Percentiles rank a stretch among this genome's conserved stretches.
phyloP scores from a whole-genome alignment of 1,284 basidiomycete genomes.

The Malassezia japonica region DNA sequence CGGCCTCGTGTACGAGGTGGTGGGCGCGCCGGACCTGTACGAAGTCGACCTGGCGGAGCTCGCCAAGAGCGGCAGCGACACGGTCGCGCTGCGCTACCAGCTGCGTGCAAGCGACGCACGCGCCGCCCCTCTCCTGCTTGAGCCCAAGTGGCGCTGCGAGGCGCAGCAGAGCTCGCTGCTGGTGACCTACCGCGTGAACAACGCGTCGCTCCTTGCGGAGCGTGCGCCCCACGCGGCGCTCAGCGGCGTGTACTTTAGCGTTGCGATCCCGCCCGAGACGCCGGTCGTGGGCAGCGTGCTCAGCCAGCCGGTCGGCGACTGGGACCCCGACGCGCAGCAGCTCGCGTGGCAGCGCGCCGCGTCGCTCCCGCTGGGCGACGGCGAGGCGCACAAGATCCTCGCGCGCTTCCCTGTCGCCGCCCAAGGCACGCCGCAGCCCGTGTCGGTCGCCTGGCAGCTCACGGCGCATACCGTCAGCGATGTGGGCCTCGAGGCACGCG shows the following conservation, averaged over 20 bases:
- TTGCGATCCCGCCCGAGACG: constrained; percentile 4
- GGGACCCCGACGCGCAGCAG: constrained; percentile 8
- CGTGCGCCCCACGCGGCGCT: constrained; percentile 2
- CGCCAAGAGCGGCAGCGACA: constrained; percentile 5
- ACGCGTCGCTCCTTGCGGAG: constrained; percentile 14
- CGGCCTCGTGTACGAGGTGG: constrained; percentile 49
- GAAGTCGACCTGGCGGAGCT: constrained; percentile 50
- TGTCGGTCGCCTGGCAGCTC: constrained; percentile 3
- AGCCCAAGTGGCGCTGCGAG: constrained; percentile 53
- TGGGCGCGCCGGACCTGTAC: constrained; percentile 50
- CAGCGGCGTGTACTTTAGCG: constrained; percentile 3
- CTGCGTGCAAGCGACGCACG: constrained; percentile 35
- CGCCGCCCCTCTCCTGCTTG: constrained; percentile 50
- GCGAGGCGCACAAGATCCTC: neutral
- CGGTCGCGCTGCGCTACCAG: constrained; percentile 53
- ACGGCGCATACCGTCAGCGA: constrained; percentile 1
- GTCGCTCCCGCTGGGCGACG: neutral
- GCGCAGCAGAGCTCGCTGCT: constrained; percentile 53
- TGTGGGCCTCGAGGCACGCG: neutral
- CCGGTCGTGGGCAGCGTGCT: constrained; percentile 10
- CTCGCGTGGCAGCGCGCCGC: neutral
- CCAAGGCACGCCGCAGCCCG: constrained; percentile 7
- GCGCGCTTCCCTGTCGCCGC: constrained; percentile 12
- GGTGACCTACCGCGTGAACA: constrained; percentile 50
- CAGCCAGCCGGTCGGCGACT: constrained; percentile 9